phyloP scores from a whole-genome alignment of 192 early-diverging fungal species.

The Coemansia sp. region DNA sequence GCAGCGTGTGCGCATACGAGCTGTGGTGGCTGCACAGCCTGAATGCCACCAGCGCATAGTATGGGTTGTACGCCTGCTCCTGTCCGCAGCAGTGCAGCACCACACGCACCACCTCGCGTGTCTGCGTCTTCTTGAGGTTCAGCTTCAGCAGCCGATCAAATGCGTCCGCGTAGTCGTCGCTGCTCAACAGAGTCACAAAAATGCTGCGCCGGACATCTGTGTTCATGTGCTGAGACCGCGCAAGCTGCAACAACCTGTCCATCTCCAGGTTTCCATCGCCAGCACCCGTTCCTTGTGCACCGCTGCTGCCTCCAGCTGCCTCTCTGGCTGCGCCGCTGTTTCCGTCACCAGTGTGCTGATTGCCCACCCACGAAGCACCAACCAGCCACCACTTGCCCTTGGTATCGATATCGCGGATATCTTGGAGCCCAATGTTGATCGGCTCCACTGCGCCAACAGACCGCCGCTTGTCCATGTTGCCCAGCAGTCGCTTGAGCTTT shows the following conservation, averaged over 20 bases:
- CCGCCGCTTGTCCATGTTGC: slow-evolving; percentile 60
- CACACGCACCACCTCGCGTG: slow-evolving; percentile 93
- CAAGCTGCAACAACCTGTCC: slow-evolving; percentile 73
- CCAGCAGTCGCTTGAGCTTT: slow-evolving; percentile 78
- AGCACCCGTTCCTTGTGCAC: slow-evolving; percentile 3
- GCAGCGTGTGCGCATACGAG: slow-evolving; percentile 86
- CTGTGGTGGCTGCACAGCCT: slow-evolving; percentile 75
- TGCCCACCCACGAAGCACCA: slow-evolving; percentile 88
- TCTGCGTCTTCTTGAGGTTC: slow-evolving; percentile 84
- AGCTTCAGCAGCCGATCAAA: slow-evolving; percentile 85
- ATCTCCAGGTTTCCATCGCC: slow-evolving; percentile 27
- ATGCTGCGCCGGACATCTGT: slow-evolving; percentile 91
- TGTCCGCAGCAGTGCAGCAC: slow-evolving; percentile 86
- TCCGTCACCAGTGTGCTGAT: slow-evolving; percentile 24
- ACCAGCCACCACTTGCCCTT: slow-evolving; percentile 99
- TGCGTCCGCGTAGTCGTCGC: slow-evolving; percentile 93
- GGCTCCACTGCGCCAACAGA: slow-evolving; percentile 61
- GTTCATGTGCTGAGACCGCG: slow-evolving; percentile 91
- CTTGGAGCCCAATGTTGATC: slow-evolving; percentile 79
- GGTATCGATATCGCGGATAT: slow-evolving; percentile 77
- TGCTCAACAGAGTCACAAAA: slow-evolving; percentile 89
- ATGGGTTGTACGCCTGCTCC: slow-evolving; percentile 91
- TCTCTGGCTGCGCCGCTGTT: background rate
- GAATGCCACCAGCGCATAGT: slow-evolving; percentile 83
- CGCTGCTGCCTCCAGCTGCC: background rate